Evolutionary conservation across 2,329 filamentous ascomycete genomes (phyloP).

Genomic region (Aspergillus pseudoterreus): DNA sequence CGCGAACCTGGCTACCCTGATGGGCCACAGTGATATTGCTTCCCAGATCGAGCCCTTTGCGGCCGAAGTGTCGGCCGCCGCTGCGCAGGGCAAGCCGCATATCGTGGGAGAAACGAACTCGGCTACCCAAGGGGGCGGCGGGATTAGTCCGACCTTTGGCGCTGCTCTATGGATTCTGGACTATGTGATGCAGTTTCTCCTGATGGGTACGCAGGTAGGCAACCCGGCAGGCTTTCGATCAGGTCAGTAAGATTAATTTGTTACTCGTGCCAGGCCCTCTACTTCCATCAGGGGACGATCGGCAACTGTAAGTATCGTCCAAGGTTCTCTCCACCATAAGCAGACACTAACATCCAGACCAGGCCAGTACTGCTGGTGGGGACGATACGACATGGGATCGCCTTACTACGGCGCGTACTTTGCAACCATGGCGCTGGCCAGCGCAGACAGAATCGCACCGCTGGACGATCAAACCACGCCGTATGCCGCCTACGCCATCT

Average conservation of each 20-base stretch:
- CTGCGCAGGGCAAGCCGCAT: slow-evolving; percentile 41
- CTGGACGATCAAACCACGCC: slow-evolving; percentile 43
- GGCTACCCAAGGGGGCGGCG: slow-evolving; percentile 38
- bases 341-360: not conserved
- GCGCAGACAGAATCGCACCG: slow-evolving; percentile 42
- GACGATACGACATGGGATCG: slow-evolving; percentile 47
- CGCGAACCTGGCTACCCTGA: slow-evolving; percentile 40
- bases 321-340: not conserved
- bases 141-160: slow-evolving; percentile 47
- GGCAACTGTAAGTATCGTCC: slow-evolving; percentile 42
- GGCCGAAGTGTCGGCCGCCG: slow-evolving; percentile 40
- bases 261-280: slow-evolving; percentile 23
- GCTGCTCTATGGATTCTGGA: slow-evolving; percentile 52
- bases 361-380: slow-evolving; percentile 49
- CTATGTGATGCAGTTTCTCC: slow-evolving; percentile 35
- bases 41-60: slow-evolving; percentile 40
- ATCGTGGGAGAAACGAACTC: slow-evolving; percentile 52
- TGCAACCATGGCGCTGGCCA: slow-evolving; percentile 45
- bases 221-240: too few relatives aligned
- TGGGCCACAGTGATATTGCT: slow-evolving; percentile 44
- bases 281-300: slow-evolving; percentile 52
- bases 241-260: too few relatives aligned
- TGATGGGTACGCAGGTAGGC: slow-evolving; percentile 26
- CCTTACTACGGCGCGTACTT: slow-evolving; percentile 53
- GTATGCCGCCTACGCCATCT: slow-evolving; percentile 49